Conservation (phyloP, 768 basidiomycete genomes). For the Tricholoma terreum region DNA sequence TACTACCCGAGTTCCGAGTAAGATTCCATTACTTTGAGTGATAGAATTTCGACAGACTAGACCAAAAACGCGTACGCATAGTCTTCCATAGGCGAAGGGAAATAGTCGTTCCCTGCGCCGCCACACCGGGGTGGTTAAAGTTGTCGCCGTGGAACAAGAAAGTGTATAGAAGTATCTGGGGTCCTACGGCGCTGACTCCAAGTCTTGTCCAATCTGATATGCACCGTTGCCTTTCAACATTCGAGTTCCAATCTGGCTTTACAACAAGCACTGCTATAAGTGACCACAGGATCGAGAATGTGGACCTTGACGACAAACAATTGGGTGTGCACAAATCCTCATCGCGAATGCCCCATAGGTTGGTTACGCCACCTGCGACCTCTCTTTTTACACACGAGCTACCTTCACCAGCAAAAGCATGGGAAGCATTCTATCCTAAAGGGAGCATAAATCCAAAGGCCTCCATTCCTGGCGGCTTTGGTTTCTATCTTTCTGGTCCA, state of each 20-base stretch:
- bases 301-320: slow-evolving; percentile 37
- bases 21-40: too few species aligned
- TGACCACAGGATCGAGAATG: slow-evolving; percentile 18
- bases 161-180: too few species aligned
- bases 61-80: too few species aligned
- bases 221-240: slow-evolving; percentile 24
- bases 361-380: slow-evolving; percentile 28
- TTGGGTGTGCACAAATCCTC: slow-evolving; percentile 51
- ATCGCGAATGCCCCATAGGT: slow-evolving; percentile 31
- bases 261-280: slow-evolving; percentile 33
- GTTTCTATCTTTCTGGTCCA: slow-evolving; percentile 66
- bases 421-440: slow-evolving; percentile 60
- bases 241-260: slow-evolving; percentile 37
- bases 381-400: slow-evolving; percentile 3
- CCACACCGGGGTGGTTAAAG: too few species aligned
- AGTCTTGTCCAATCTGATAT: not conserved
- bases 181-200: too few species aligned
- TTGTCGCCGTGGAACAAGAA: too few species aligned
- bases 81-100: too few species aligned
- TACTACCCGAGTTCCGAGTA: too few species aligned
- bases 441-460: slow-evolving; percentile 60
- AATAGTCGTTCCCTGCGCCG: too few species aligned
- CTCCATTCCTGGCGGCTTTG: slow-evolving; percentile 57
- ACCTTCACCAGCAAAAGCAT: slow-evolving; percentile 35
- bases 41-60: too few species aligned